Conservation (phyloP, 73 alveolate species). For the Symbiodinium natans region DNA sequence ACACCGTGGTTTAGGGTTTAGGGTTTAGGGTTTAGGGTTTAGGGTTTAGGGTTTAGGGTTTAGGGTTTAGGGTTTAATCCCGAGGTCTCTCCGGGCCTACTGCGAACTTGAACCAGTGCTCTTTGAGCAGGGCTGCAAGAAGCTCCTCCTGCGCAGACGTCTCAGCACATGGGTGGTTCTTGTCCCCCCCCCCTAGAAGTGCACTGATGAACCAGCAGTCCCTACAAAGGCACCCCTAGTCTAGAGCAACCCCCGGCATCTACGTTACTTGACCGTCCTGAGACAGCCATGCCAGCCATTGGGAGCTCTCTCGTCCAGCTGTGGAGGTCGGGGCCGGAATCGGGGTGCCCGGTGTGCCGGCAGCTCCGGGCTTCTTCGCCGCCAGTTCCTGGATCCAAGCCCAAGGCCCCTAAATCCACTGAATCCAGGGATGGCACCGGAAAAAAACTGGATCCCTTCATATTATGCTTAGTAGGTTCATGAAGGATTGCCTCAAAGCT, state of each 20-base stretch:
- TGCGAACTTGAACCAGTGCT: conserved; percentile 72
- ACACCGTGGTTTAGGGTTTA: background rate
- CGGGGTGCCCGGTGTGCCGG: conserved; percentile 45
- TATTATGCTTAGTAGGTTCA: background rate
- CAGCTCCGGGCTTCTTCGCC: background rate
- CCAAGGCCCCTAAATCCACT: background rate
- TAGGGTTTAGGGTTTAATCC: too few species aligned
- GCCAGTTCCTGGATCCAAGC: background rate
- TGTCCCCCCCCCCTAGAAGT: too few species aligned
- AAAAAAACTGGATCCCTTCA: background rate
- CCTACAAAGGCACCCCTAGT: too few species aligned
- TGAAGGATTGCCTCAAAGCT: background rate
- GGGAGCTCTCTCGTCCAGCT: conserved; percentile 92
- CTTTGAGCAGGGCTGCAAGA: conserved; percentile 8
- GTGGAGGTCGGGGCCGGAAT: conserved; percentile 68
- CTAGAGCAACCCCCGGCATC: too few species aligned
- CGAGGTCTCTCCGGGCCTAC: conserved; percentile 1
- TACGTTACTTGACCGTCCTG: too few species aligned
- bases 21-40: too few species aligned
- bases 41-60: too few species aligned
- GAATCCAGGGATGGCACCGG: background rate
- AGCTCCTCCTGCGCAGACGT: conserved; percentile 18
- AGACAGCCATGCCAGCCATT: conserved; percentile 92
- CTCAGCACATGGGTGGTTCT: too few species aligned
- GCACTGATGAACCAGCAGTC: too few species aligned